Percentiles rank a stretch among this genome's conserved stretches.
phyloP scores from a whole-genome alignment of 2,329 filamentous ascomycete genomes.

The Arachnomyces sp. region DNA sequence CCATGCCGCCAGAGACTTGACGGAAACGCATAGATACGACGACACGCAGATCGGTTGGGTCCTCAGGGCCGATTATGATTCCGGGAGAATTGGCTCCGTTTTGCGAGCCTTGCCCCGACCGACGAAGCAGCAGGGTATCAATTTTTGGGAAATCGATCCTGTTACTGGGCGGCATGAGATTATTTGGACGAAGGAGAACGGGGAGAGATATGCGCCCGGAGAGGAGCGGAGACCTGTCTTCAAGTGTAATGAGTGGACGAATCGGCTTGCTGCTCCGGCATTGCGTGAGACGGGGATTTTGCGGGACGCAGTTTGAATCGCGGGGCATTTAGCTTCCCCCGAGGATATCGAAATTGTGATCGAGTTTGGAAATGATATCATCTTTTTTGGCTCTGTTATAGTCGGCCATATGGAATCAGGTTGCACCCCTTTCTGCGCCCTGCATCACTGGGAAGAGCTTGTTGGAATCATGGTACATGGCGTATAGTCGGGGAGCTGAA shows the following conservation, averaged over 20 bases:
- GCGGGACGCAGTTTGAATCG: constrained; percentile 1
- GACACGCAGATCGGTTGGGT: constrained; percentile 9
- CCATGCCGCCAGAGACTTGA: background rate
- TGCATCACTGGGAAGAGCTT: constrained; percentile 22
- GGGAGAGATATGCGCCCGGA: constrained; percentile 9
- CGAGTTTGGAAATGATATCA: constrained; percentile 19
- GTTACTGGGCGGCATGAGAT: constrained; percentile 4
- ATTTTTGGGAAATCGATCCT: constrained; percentile 11
- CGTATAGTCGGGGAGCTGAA: constrained; percentile 23
- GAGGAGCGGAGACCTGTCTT: constrained; percentile 10
- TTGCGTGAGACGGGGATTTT: constrained; percentile 11
- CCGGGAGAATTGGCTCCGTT: constrained; percentile 8
- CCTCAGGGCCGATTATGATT: constrained; percentile 7
- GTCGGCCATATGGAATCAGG: constrained; percentile 17
- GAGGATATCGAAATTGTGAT: constrained; percentile 15
- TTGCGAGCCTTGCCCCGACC: constrained; percentile 9
- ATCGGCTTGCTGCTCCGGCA: constrained; percentile 10
- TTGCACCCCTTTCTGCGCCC: constrained; percentile 16
- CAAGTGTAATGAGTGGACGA: constrained; percentile 13
- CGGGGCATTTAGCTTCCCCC: too few relatives aligned
- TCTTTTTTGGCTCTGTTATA: constrained; percentile 17
- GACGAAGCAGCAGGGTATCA: constrained; percentile 11
- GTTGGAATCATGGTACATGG: constrained; percentile 20
- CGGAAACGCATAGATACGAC: constrained; percentile 1
- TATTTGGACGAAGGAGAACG: constrained; percentile 11